Evolutionary conservation across 495 filamentous ascomycete species (phyloP).

Genomic region (Diplogelasinospora grovesii): DNA sequence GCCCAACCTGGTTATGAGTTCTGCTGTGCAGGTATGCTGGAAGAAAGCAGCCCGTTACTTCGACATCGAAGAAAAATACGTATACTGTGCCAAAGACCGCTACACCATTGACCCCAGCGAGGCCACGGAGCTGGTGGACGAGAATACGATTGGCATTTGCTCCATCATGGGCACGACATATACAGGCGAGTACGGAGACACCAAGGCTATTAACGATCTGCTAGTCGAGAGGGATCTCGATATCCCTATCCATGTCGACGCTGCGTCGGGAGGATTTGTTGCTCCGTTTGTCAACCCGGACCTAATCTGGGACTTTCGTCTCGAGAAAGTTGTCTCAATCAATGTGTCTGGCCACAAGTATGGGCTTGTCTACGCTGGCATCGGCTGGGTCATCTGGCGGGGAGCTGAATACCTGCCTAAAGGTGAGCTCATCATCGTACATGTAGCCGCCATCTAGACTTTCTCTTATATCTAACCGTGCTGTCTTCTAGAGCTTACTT

Average conservation of each 20-base stretch:
- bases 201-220: constrained; percentile 81
- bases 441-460: no score
- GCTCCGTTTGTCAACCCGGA: constrained; percentile 79
- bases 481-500: constrained; percentile 85
- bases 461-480: no score
- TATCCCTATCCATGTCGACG: constrained; percentile 84
- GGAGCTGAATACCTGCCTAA: constrained; percentile 74
- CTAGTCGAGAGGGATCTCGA: constrained; percentile 64
- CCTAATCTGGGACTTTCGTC: constrained; percentile 80
- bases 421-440: no score
- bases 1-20: constrained; percentile 89
- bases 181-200: constrained; percentile 90
- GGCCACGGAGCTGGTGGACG: constrained; percentile 77
- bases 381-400: constrained; percentile 90
- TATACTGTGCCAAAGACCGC: constrained; percentile 73
- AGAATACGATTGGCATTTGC: constrained; percentile 95
- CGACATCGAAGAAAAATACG: constrained; percentile 82
- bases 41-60: constrained; percentile 93
- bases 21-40: constrained; percentile 92
- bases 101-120: constrained; percentile 82
- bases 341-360: constrained; percentile 89
- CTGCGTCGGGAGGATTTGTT: constrained; percentile 84
- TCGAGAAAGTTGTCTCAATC: constrained; percentile 81
- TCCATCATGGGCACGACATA: constrained; percentile 85
- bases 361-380: constrained; percentile 74